Conservation (phyloP, 345 rosid genomes). For the Luvunga scandens region DNA sequence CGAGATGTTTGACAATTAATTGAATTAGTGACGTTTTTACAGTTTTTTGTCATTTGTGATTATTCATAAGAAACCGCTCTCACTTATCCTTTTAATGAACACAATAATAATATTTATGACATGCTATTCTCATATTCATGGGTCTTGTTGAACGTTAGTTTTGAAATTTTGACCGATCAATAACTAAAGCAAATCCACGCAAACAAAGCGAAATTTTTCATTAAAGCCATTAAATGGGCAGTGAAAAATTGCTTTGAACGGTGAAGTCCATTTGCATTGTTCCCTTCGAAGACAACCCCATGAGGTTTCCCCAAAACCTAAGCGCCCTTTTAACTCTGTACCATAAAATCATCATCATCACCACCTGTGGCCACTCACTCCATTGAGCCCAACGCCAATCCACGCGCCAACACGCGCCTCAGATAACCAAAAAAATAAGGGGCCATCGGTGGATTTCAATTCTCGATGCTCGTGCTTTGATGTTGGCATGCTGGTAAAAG, state of each 20-base stretch:
- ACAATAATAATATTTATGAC: not conserved
- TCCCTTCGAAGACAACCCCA: not conserved
- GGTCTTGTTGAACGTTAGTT: not conserved
- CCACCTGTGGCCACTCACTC: not conserved
- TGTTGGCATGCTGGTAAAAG: slow-evolving; percentile 25
- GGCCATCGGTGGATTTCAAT: slow-evolving; percentile 6
- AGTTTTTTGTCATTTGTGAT: no score
- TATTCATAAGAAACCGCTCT: no score
- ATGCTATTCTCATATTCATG: not conserved
- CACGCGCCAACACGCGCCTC: slow-evolving; percentile 13
- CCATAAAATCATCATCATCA: not conserved
- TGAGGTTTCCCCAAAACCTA: not conserved
- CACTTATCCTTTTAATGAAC: no score
- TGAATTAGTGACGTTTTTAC: no score
- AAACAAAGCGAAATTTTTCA: not conserved
- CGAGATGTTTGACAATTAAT: no score
- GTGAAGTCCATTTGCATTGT: not conserved
- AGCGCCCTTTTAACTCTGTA: not conserved
- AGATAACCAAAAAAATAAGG: no score
- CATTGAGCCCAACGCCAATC: slow-evolving; percentile 20
- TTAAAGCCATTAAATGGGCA: not conserved
- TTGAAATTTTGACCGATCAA: not conserved
- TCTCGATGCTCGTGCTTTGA: slow-evolving; percentile 24
- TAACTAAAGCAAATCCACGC: not conserved
- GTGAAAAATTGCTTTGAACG: not conserved